Evolutionary conservation across 345 rosid species (phyloP), one percentile per base, ranked within the genome.

Genomic region (Sisymbrium irio): DNA sequence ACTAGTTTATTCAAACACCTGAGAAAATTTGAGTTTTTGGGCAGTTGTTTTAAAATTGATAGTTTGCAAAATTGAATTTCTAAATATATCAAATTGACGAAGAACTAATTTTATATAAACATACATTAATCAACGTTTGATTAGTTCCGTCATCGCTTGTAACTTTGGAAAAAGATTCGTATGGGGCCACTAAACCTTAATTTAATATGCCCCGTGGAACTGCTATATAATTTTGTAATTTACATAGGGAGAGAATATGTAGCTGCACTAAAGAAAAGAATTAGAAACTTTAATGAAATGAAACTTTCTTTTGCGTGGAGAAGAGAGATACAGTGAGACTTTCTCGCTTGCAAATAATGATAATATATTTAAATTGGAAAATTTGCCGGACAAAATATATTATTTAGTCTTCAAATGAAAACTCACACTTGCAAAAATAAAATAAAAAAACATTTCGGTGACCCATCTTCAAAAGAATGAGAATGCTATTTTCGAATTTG

Each of bases 221-320:
- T 65, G 37, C 19, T 36, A 14, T 32, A 20, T 32, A 20, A 35
- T 49, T 50, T 36, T 11, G 59, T 64, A 42, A 42, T 27, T 42
- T n/a, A 27, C 37, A 27, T 10, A 14, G 6, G 27, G n/a, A 30
- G 10, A 62, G 66, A 41, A 41, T 25, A 22, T 14, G 35, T 15
- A 25, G 18, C 9, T 62, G 36, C 36, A 65, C 6, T 33, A 6
- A 2, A 42, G 10, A n/a, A 12, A 60, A 4, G 1, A 19, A 60
- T 7, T n/a, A 19, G 35, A 35, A 58, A 58, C 4, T n/a, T n/a
- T 1, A 41, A n/a, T 11, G 22, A 25, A 51, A 19, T 20, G 71
- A 67, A 67, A 11, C 25, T 67, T 53, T 53, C 72, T 41, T 41
- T 68, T 41, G 73, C 73, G 63, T 68, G 63, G 30, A 62, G 67